phyloP scores from a whole-genome alignment of 1,139 yeast genomes.

The Nakaseomyces bracarensis region DNA sequence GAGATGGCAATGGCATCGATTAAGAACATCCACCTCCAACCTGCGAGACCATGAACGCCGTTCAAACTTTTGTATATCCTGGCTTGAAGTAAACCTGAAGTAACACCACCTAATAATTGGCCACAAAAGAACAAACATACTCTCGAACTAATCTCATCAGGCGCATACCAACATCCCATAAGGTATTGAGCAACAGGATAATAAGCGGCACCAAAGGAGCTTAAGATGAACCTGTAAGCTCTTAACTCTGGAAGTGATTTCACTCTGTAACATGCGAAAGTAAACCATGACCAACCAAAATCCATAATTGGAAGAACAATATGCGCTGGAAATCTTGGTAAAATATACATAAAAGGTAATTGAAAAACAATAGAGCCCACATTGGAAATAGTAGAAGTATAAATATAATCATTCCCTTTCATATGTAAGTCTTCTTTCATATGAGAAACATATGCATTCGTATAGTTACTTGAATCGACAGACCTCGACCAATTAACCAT shows the following conservation, averaged over 20 bases:
- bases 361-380: slow-evolving; percentile 57
- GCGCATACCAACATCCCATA: slow-evolving; percentile 61
- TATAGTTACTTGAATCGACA: slow-evolving; percentile 49
- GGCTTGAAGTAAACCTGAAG: slow-evolving; percentile 51
- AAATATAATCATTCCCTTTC: slow-evolving; percentile 58
- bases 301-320: slow-evolving; percentile 49
- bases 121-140: slow-evolving; percentile 38
- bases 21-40: slow-evolving; percentile 78
- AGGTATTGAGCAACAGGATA: slow-evolving; percentile 59
- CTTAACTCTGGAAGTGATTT: slow-evolving; percentile 42
- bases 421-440: slow-evolving; percentile 51
- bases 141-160: slow-evolving; percentile 44
- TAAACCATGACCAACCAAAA: slow-evolving; percentile 58
- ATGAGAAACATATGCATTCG: slow-evolving; percentile 64
- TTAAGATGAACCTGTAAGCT: slow-evolving; percentile 53
- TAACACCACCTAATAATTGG: slow-evolving; percentile 47
- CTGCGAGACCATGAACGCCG: slow-evolving; percentile 47
- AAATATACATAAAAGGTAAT: slow-evolving; percentile 38
- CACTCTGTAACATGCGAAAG: slow-evolving; percentile 46
- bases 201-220: slow-evolving; percentile 55
- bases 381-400: slow-evolving; percentile 49
- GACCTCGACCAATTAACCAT: slow-evolving; percentile 66
- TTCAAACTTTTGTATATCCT: slow-evolving; percentile 44
- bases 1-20: slow-evolving; percentile 59
- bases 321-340: slow-evolving; percentile 45